phyloP scores from a whole-genome alignment of 495 filamentous ascomycete genomes.

The Cercophora newfieldiana region DNA sequence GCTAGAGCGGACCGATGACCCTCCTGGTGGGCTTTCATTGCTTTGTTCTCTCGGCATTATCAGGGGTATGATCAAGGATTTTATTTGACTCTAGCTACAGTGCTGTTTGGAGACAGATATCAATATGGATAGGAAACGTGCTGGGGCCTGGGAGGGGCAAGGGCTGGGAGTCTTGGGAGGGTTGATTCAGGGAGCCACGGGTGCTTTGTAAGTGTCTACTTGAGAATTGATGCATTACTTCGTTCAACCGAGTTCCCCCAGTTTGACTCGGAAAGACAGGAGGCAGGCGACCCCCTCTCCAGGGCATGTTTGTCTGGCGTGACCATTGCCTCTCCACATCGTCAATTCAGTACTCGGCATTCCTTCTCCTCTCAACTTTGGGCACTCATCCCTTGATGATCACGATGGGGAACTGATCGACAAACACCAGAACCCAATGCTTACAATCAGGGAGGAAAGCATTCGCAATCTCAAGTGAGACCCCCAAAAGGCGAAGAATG shows the following conservation, averaged over 20 bases:
- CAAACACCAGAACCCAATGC: neutral
- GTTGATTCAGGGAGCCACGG: neutral
- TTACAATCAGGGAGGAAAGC: slow-evolving; percentile 3
- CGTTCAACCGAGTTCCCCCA: neutral
- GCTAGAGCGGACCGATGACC: slow-evolving; percentile 22
- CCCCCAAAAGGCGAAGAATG: neutral
- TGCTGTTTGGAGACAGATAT: neutral
- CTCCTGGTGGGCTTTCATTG: neutral
- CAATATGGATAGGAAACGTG: neutral
- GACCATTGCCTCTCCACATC: neutral
- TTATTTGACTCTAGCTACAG: neutral
- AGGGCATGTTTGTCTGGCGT: no score
- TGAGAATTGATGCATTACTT: neutral
- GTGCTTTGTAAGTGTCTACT: neutral
- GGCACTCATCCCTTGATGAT: slow-evolving; percentile 1
- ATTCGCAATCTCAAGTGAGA: slow-evolving; percentile 19
- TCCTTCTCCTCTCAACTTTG: neutral
- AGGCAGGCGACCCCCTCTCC: neutral
- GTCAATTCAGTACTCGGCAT: neutral
- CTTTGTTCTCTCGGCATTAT: neutral
- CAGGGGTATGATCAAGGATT: neutral
- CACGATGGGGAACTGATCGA: neutral
- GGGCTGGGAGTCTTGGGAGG: neutral
- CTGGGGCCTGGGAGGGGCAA: neutral
- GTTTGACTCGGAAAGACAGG: no score